phyloP scores from a whole-genome alignment of 306 rosid species.

The Bauhinia variegata region DNA sequence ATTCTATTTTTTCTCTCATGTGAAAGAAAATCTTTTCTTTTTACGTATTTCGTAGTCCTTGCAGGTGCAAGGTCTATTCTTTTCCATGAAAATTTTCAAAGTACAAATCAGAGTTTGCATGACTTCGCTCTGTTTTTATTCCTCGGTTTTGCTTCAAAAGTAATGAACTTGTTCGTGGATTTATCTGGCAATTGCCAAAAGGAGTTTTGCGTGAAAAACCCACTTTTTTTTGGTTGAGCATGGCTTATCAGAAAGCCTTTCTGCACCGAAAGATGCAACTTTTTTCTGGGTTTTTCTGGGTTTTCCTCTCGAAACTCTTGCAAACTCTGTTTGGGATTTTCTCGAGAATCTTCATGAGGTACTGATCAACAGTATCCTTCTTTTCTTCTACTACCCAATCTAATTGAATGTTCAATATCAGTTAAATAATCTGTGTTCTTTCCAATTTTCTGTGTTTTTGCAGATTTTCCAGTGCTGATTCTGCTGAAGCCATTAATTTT shows the following conservation, averaged over 20 bases:
- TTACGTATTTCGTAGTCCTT: conserved; percentile 24
- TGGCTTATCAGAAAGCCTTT: conserved; percentile 44
- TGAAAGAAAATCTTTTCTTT: too few relatives aligned
- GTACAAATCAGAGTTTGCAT: conserved; percentile 46
- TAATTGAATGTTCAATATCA: not conserved
- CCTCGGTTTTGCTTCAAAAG: conserved; percentile 61
- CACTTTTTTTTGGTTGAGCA: conserved; percentile 40
- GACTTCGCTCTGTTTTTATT: conserved; percentile 53
- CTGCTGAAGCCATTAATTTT: conserved; percentile 16
- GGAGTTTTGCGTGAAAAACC: conserved; percentile 26
- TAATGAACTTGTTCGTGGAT: conserved; percentile 45
- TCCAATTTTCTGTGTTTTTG: not conserved
- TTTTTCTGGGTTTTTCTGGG: conserved; percentile 41
- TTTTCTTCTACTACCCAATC: conserved; percentile 2
- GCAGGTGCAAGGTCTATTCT: conserved; percentile 60
- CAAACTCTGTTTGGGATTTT: conserved; percentile 53
- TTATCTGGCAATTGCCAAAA: conserved; percentile 7
- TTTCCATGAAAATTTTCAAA: conserved; percentile 47
- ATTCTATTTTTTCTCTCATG: conserved; percentile 52
- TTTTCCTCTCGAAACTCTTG: conserved; percentile 52
- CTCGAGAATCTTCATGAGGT: conserved; percentile 56
- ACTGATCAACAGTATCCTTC: not conserved
- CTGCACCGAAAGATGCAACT: conserved; percentile 39
- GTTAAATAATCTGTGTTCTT: not conserved
- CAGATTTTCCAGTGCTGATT: conserved; percentile 42